Percentiles rank a stretch among this genome's conserved stretches.
phyloP scores from a whole-genome alignment of 768 basidiomycete genomes.

The Podaxis pistillaris region DNA sequence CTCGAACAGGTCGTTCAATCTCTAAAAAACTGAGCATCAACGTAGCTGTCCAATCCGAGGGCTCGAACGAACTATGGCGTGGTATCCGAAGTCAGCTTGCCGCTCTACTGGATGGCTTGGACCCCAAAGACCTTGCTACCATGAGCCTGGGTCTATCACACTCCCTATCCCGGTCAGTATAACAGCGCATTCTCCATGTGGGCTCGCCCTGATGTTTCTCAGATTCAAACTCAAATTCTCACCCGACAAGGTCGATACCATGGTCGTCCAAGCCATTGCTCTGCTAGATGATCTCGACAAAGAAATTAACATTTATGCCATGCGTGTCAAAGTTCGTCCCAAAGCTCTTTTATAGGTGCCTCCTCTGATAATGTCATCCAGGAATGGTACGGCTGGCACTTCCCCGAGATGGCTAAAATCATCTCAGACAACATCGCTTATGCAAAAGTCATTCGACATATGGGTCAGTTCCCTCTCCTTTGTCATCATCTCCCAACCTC shows the following conservation, averaged over 20 bases:
- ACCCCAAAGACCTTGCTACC: slow-evolving; percentile 92
- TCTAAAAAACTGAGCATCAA: slow-evolving; percentile 93
- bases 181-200: background rate
- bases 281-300: slow-evolving; percentile 98
- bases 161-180: slow-evolving; percentile 82
- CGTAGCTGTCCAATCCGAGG: slow-evolving; percentile 59
- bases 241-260: slow-evolving; percentile 98
- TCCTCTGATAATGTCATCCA: slow-evolving; percentile 27
- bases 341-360: background rate
- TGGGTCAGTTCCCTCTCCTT: slow-evolving; percentile 57
- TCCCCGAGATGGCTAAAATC: slow-evolving; percentile 99
- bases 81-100: slow-evolving; percentile 91
- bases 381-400: slow-evolving; percentile 99
- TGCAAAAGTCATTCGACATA: slow-evolving; percentile 86
- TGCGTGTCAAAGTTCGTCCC: slow-evolving; percentile 88
- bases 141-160: slow-evolving; percentile 98
- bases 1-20: slow-evolving; percentile 70
- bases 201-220: background rate
- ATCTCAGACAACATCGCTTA: slow-evolving; percentile 97
- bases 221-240: slow-evolving; percentile 99
- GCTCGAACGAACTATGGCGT: slow-evolving; percentile 77
- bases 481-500: background rate
- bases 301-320: slow-evolving; percentile 98
- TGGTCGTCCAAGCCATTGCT: slow-evolving; percentile 99
- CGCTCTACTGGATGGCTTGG: slow-evolving; percentile 83